Base-by-base conservation (phyloP, 2,329 filamentous ascomycete genomes). In the Hypomyces rosellus region DNA sequence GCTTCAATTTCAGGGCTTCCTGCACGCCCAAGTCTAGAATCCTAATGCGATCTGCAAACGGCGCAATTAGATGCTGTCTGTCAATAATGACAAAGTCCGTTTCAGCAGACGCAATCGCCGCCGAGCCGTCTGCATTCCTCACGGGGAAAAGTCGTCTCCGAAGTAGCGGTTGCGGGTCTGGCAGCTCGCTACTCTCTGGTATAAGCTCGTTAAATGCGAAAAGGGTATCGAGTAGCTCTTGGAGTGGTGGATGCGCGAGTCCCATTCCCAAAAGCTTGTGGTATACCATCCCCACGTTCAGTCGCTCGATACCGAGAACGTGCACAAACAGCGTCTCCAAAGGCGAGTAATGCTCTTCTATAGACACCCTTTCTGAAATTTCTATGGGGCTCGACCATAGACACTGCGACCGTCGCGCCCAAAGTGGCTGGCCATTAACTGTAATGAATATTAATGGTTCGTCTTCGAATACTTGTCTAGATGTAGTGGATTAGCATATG, bases 21-120 rank as follows among this genome's bases (percentile, higher is more conserved):
- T 68, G 58, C 2, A 70, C 43, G 0, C 42, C 54, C 46, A 70
- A 72, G 49, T 71, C 68, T 0, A 73, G 55, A 2, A 67, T 50
- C 43, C 64, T 69, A 3, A 63, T 60, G 11, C 51, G 57, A 5
- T 46, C 16, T 0, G 45, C 16, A 44, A 74, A 73, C 0, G 53
- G 46, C 3, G 59, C 53, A 0, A 42, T 46, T 2, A 70, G 46
- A 0, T 37, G 15, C 7, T 68, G 59, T 20, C 65, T 63, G 45
- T 73, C 70, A 1, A 59, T 47, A 1, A 73, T 62, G 11, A 59
- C 62, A 45, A 73, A 73, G 18, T 60, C 52, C 0, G 55, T 50
- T 3, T 43, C 41, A 0, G 52, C 56, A 0, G 55, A 49, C 5
- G 55, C 45, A 1, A 65, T 18, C 2, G 40, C 51, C 6, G 48